Conservation (phyloP, 768 basidiomycete species). For the Rhodotorula sphaerocarpa region DNA sequence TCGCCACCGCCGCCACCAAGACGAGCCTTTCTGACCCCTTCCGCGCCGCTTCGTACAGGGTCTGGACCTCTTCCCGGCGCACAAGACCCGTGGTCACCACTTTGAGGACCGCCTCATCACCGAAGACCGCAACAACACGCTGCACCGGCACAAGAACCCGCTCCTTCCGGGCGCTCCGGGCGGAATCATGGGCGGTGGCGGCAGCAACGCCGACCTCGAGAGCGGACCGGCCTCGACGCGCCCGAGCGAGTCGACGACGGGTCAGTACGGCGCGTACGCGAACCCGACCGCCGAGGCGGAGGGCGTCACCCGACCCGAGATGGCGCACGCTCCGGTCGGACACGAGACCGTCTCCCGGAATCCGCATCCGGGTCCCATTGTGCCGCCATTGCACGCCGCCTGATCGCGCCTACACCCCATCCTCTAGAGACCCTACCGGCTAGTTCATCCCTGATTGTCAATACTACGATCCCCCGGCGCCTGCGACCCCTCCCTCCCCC, state of each 20-base stretch:
- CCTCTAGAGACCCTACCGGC: too few relatives aligned
- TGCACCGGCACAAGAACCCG: constrained; percentile 25
- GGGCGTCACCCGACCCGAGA: constrained; percentile 12
- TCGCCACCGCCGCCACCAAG: too few relatives aligned
- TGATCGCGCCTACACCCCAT: too few relatives aligned
- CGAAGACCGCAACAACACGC: constrained; percentile 23
- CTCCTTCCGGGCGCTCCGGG: constrained; percentile 10
- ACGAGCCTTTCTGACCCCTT: too few relatives aligned
- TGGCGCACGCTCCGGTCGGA: constrained; percentile 12
- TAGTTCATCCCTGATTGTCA: too few relatives aligned
- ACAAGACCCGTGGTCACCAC: constrained; percentile 25
- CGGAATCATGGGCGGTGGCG: constrained; percentile 4
- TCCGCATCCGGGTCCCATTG: background rate
- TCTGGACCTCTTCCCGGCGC: constrained; percentile 45
- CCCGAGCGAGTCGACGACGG: constrained; percentile 14
- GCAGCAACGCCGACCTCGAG: background rate
- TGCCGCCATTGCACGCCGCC: too few relatives aligned
- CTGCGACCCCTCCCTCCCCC: too few relatives aligned
- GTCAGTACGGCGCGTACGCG: constrained; percentile 7
- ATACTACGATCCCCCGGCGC: too few relatives aligned
- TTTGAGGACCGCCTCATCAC: constrained; percentile 22
- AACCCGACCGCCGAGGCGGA: background rate
- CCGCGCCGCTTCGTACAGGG: too few relatives aligned
- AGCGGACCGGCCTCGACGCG: background rate
- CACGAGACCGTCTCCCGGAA: background rate